Evolutionary conservation across 805 yeast species (phyloP).

Genomic region (Nakazawaea wickerhamii): DNA sequence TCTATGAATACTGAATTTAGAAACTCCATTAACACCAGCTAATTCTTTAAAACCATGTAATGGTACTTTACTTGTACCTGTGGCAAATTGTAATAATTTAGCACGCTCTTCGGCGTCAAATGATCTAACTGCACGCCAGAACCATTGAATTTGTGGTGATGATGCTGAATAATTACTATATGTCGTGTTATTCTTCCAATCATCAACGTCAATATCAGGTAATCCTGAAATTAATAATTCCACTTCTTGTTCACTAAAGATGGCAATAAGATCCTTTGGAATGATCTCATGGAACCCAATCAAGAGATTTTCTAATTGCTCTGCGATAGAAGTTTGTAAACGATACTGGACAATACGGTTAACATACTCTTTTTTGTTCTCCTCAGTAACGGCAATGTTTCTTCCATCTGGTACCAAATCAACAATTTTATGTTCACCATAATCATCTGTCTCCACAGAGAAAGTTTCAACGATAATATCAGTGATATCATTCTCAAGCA

Average conservation of each 20-base stretch:
- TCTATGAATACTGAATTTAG: constrained; percentile 83
- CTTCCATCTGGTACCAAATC: constrained; percentile 83
- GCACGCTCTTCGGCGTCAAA: constrained; percentile 94
- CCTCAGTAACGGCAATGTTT: constrained; percentile 81
- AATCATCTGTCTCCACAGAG: constrained; percentile 88
- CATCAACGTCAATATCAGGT: constrained; percentile 94
- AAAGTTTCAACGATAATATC: constrained; percentile 93
- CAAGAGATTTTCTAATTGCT: constrained; percentile 81
- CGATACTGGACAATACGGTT: constrained; percentile 81
- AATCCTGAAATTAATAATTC: constrained; percentile 90
- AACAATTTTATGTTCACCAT: constrained; percentile 79
- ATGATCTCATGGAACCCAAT: constrained; percentile 88
- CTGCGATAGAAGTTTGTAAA: constrained; percentile 73
- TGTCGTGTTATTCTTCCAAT: constrained; percentile 84
- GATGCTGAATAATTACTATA: constrained; percentile 79
- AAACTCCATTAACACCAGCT: constrained; percentile 80
- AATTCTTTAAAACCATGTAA: constrained; percentile 87
- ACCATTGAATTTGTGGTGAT: constrained; percentile 89
- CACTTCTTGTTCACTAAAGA: constrained; percentile 93
- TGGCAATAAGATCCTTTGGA: constrained; percentile 73
- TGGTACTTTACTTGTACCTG: constrained; percentile 97
- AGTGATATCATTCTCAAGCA: constrained; percentile 93
- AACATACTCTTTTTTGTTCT: constrained; percentile 87
- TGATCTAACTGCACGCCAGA: constrained; percentile 96
- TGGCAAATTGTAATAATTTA: constrained; percentile 86